Conservation (phyloP, 2,329 filamentous ascomycete species). For the Fusarium sp. region DNA sequence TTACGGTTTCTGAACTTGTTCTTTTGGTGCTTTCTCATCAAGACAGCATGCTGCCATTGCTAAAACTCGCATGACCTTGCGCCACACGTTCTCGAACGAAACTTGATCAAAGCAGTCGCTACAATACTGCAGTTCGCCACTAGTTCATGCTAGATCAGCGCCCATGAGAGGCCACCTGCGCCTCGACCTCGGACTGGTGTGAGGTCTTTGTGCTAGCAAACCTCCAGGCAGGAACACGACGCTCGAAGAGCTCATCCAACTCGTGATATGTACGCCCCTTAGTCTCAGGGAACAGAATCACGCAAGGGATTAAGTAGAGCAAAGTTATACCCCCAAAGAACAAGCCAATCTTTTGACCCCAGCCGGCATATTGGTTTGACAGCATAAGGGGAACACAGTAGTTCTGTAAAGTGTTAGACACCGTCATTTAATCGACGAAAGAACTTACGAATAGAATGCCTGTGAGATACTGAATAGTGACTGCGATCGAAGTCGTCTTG, state of each 20-base stretch:
- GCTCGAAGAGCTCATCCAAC: conserved; percentile 4
- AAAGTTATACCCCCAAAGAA: conserved; percentile 3
- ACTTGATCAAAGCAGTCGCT: no score
- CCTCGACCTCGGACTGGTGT: not conserved
- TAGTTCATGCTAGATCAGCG: not conserved
- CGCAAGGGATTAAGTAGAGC: not conserved
- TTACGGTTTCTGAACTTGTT: no score
- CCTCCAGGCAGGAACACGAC: not conserved
- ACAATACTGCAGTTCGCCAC: no score
- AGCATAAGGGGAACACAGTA: conserved; percentile 3
- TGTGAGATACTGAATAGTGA: conserved; percentile 13
- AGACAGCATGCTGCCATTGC: no score
- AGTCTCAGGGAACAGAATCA: not conserved
- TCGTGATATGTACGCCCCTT: conserved; percentile 2
- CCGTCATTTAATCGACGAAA: not conserved
- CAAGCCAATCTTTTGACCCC: conserved; percentile 1
- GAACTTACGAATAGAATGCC: conserved; percentile 13
- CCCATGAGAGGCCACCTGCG: not conserved
- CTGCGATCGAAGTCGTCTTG: conserved; percentile 14
- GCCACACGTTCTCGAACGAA: no score
- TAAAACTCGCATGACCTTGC: no score
- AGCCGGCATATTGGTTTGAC: not conserved
- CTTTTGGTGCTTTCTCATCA: no score
- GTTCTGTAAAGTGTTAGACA: not conserved
- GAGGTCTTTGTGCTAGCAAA: conserved; percentile 6